Percentiles rank a stretch among this genome's conserved stretches.
Conservation (phyloP, 108 stramenopile genomes). For the Cyclotella choctawhatcheeana region DNA sequence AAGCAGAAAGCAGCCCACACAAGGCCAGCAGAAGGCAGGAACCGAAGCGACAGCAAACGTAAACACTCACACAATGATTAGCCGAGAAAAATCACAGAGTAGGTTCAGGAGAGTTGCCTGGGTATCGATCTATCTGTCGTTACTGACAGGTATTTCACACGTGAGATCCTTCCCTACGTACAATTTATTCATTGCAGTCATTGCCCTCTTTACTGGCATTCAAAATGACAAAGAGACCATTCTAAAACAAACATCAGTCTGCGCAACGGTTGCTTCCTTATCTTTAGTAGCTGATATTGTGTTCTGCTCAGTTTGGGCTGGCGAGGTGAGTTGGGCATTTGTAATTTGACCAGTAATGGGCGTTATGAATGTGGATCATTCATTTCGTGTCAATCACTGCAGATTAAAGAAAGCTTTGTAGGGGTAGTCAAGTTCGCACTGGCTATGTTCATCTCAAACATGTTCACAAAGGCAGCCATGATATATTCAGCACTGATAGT, state of each 20-base stretch:
- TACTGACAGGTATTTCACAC: slow-evolving; percentile 18
- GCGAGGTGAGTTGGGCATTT: slow-evolving; percentile 18
- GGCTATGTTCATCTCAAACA: slow-evolving; percentile 28
- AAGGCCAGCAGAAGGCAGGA: neutral
- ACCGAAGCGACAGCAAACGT: no score
- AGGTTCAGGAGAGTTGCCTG: slow-evolving; percentile 30
- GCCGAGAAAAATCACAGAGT: slow-evolving; percentile 2
- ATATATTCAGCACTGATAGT: slow-evolving; percentile 32
- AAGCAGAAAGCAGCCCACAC: neutral
- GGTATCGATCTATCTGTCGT: slow-evolving; percentile 20
- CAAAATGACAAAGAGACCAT: slow-evolving; percentile 20
- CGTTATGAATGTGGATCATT: neutral
- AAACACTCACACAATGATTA: no score
- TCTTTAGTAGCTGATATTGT: slow-evolving; percentile 26
- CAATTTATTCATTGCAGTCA: slow-evolving; percentile 13
- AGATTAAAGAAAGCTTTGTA: slow-evolving; percentile 25
- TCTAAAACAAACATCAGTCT: slow-evolving; percentile 6
- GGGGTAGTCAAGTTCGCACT: slow-evolving; percentile 22
- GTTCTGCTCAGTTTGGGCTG: slow-evolving; percentile 31
- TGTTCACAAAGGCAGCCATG: slow-evolving; percentile 24
- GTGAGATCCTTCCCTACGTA: slow-evolving; percentile 29
- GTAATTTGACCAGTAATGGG: neutral
- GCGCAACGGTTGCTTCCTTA: slow-evolving; percentile 18
- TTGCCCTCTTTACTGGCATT: slow-evolving; percentile 24
- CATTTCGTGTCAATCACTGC: neutral